Percentiles rank a stretch among this genome's conserved stretches.
These are phyloP conservation scores for Lentinula raphanica DNA, from an alignment of 768 basidiomycete genomes.

Conservation along the genomic window DNA sequence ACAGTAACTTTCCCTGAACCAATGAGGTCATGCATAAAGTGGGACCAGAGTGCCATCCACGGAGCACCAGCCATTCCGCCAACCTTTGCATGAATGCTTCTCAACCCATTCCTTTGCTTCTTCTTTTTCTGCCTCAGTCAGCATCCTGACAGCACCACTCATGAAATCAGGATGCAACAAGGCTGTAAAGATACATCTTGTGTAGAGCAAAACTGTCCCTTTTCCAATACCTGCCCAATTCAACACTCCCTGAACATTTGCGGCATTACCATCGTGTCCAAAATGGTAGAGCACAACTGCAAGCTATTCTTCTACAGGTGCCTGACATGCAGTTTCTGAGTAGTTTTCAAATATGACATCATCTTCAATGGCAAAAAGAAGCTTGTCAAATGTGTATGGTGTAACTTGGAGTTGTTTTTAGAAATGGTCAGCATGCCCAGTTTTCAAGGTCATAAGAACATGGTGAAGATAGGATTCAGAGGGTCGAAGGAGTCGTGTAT, in stretches of 20 bases:
- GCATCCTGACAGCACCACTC: conserved; percentile 1
- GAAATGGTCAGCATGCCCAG: neutral
- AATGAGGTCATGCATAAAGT: conserved; percentile 15
- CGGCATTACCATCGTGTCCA: conserved; percentile 19
- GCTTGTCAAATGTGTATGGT: neutral
- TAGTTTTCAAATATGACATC: neutral
- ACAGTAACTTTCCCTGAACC: conserved; percentile 23
- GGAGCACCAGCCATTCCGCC: conserved; percentile 16
- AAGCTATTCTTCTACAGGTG: no score
- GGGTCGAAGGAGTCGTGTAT: neutral
- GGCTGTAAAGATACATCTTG: conserved; percentile 13
- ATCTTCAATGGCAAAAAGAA: neutral
- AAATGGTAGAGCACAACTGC: conserved; percentile 15
- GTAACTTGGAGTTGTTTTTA: neutral
- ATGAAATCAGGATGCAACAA: conserved; percentile 5
- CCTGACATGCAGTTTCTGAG: neutral
- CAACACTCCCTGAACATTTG: conserved; percentile 3
- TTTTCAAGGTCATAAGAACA: neutral
- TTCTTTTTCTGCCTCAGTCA: conserved; percentile 9
- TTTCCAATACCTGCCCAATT: conserved; percentile 9
- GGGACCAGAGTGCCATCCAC: conserved; percentile 19
- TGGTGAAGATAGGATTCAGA: no score
- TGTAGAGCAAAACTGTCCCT: conserved; percentile 11
- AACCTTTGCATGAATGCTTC: conserved; percentile 12
- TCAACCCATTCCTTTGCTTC: conserved; percentile 13